Base-by-base conservation (phyloP, 2,329 filamentous ascomycete genomes). In the Ophiostoma angusticollis region DNA sequence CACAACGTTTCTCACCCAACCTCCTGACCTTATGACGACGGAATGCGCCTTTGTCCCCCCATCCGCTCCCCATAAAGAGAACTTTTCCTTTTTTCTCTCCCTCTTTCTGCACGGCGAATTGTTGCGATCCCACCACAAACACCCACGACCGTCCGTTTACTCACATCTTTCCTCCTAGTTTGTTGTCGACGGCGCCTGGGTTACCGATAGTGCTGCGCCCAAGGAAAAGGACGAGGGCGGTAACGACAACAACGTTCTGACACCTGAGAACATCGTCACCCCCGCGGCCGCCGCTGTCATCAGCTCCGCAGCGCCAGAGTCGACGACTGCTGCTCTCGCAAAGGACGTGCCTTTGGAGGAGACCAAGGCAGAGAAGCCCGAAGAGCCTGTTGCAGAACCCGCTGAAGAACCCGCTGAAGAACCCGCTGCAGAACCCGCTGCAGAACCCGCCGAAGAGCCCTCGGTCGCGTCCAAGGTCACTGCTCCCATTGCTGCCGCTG, bases 201-300 rank as follows among this genome's bases (percentile, higher is more conserved):
- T 77, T 36, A 82, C 78, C 58, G 87, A 95, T 61, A 75, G 79
- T 52, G 76, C 77, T 43, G 81, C 79, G 30, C 82, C 83, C 43
- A 79, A 81, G 62, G 87, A 95, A 63, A 74, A 76, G 54, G 89
- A 95, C 67, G 71, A 73, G 48, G 69, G 78, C 53, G 81, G 83
- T 53, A 94, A 89, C 70, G 68, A 86, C 52, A 96, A 96, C 72
- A 96, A 96, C 74, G 77, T 95, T 47, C 72, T 98, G 41, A 72
- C 74, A 29, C 76, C 81, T 42, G 74, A 85, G 46, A 72, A 84
- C 54, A 80, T 94, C 38, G 50, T 58, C 49, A 58, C 55, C 37
- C 55, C 67, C 41, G 62, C 66, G 31, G 63, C 69, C 42, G 61
- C 54, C 36, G 61, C 62, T 41, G 67, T 69, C 43, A 70, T 80